Evolutionary conservation across 2,329 filamentous ascomycete species (phyloP), one percentile per base, ranked within the genome.

Genomic region (Fusarium miscanthi): DNA sequence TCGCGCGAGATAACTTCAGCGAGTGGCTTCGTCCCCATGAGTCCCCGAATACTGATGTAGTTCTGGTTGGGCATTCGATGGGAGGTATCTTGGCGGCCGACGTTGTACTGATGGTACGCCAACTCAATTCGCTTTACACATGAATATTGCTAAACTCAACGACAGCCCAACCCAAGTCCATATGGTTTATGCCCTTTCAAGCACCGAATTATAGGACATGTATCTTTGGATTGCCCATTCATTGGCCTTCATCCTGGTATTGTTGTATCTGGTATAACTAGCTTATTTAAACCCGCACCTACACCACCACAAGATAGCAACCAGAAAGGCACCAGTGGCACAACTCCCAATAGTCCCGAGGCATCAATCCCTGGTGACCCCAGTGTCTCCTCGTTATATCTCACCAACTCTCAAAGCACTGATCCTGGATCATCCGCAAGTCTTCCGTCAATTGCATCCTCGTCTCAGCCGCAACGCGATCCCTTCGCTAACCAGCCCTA

Each of bases 191-290:
- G 79, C 63, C 83, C 83, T 16, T 89, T 93, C 73, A 90, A 90
- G 70, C 93, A 97, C 82, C 88, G 90, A 14, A 92, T 97, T 43
- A 81, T 97, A 35, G 95, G 95, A 0, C 91, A 91, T 8, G 85
- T 98, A 62, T 93, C 93, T 62, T 91, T 97, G 53, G 95, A 98
- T 81, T 92, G 93, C 0, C 95, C 95, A 0, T 94, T 97, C 65
- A 85, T 97, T 10, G 95, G 95, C 7, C 92, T 98, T 79, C 94
- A 98, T 81, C 94, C 94, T 3, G 93, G 95, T 10, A 92, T 98
- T 45, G 89, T 97, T 45, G 88, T 91, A n/a, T 93, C 93, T 41
- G 94, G 94, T 4, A 88, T 97, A 59, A 88, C 91, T 5, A 95
- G 93, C 77, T 86, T 97, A 16, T 96, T 97, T 80, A 83, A 86